Evolutionary conservation across 352 stramenopile species (phyloP).

Genomic region (Globisporangium lucens): DNA sequence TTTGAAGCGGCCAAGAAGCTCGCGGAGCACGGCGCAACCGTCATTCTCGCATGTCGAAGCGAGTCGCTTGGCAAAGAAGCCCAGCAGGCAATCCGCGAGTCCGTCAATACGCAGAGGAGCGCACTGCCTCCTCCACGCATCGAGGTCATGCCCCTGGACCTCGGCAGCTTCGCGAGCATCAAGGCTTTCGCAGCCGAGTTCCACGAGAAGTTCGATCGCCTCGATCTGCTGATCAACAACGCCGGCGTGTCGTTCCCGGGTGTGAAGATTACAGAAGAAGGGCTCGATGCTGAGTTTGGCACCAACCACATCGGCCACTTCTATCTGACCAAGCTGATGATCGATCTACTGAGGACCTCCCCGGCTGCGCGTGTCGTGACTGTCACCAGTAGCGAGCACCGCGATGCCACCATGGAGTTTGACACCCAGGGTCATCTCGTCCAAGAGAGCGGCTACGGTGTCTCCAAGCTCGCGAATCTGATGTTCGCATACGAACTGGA

Average conservation of each 20-base stretch:
- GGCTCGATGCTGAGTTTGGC: conserved; percentile 37
- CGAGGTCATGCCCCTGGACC: conserved; percentile 22
- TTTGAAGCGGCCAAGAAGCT: conserved; percentile 65
- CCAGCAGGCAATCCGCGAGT: conserved; percentile 22
- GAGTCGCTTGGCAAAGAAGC: conserved; percentile 27
- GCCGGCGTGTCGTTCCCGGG: conserved; percentile 21
- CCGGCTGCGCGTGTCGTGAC: conserved; percentile 34
- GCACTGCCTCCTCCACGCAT: conserved; percentile 9
- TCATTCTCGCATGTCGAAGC: conserved; percentile 79
- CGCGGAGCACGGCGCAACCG: conserved; percentile 47
- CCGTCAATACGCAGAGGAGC: conserved; percentile 4
- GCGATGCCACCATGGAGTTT: conserved; percentile 18
- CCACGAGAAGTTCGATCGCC: conserved; percentile 14
- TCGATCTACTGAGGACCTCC: conserved; percentile 11
- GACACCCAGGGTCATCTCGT: conserved; percentile 29
- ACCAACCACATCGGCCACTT: conserved; percentile 57
- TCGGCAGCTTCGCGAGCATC: conserved; percentile 22
- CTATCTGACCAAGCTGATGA: conserved; percentile 38
- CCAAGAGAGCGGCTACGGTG: conserved; percentile 28
- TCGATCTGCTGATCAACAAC: conserved; percentile 34
- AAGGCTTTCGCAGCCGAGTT: conserved; percentile 6
- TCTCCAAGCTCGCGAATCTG: conserved; percentile 47
- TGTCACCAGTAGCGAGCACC: conserved; percentile 35
- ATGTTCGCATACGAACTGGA: conserved; percentile 51
- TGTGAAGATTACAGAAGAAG: conserved; percentile 13